Conservation (phyloP, 2,329 filamentous ascomycete species). For the Zasmidium angulare region DNA sequence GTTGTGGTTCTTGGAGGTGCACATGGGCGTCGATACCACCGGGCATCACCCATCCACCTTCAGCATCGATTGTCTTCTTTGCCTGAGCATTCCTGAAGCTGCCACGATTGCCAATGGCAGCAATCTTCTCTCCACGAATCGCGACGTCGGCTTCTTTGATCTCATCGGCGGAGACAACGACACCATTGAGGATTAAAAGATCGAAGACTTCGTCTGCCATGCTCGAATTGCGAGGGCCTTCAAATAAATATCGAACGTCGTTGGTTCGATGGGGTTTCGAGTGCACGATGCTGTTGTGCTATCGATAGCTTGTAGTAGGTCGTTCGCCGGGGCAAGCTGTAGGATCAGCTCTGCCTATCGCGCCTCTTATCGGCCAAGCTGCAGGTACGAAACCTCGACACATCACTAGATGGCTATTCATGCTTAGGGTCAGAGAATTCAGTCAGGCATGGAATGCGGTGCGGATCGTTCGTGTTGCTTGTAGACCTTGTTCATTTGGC, state of each 20-base stretch:
- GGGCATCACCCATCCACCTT: conserved; percentile 48
- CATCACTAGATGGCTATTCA: background rate
- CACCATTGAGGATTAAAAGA: conserved; percentile 43
- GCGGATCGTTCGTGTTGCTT: no score
- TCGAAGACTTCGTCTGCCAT: conserved; percentile 28
- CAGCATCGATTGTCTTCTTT: conserved; percentile 41
- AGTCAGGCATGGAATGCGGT: background rate
- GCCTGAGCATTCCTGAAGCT: conserved; percentile 32
- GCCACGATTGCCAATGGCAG: conserved; percentile 35
- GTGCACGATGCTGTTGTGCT: background rate
- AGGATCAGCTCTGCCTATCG: conserved; percentile 7
- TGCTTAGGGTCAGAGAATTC: background rate
- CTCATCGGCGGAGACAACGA: conserved; percentile 43
- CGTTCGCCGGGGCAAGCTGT: conserved; percentile 1
- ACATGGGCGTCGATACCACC: conserved; percentile 42
- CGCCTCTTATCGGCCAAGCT: conserved; percentile 3
- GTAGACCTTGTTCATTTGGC: no score
- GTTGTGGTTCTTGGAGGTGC: conserved; percentile 46
- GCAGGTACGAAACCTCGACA: conserved; percentile 5
- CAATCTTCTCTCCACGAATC: conserved; percentile 45
- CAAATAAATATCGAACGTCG: background rate
- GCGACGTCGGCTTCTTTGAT: conserved; percentile 43
- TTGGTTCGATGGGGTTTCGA: background rate
- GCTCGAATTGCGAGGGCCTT: background rate
- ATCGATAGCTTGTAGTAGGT: background rate